Percentiles rank a stretch among this genome's conserved stretches.
These are phyloP conservation scores for Fragaria iinumae DNA, from an alignment of 306 rosid genomes.

Conservation along the genomic window DNA sequence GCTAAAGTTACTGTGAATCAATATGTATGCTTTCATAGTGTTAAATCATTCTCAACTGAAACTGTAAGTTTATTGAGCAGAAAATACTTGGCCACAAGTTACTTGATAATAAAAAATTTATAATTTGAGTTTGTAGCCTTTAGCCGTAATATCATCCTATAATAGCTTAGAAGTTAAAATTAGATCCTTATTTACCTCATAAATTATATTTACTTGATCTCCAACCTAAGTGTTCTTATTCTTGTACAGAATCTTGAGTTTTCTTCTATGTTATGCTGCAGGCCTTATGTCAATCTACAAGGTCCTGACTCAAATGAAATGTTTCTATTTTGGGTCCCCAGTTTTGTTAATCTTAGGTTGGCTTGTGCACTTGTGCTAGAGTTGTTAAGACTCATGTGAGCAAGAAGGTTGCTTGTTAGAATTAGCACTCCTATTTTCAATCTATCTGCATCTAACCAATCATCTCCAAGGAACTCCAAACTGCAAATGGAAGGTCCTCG, in stretches of 20 bases:
- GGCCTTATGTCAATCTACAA: neutral
- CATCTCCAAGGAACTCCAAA: neutral
- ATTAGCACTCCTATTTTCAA: neutral
- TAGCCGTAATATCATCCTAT: neutral
- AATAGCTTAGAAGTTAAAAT: neutral
- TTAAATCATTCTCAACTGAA: neutral
- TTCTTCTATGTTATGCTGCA: neutral
- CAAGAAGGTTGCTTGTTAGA: neutral
- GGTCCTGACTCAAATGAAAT: neutral
- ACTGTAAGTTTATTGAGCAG: neutral
- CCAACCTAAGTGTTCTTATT: neutral
- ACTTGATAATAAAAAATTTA: neutral
- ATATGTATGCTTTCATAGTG: neutral
- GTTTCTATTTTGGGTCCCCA: neutral
- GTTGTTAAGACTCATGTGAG: conserved; percentile 1
- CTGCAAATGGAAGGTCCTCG: neutral
- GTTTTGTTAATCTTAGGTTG: neutral
- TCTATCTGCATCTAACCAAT: neutral
- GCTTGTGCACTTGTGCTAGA: no score
- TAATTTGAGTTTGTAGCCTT: neutral
- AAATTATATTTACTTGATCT: neutral
- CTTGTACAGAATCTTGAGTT: neutral
- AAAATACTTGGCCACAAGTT: neutral
- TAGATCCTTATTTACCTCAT: neutral
- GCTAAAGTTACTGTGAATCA: neutral